phyloP scores from a whole-genome alignment of 176 grass and related monocot species.

The Phragmites australis region DNA sequence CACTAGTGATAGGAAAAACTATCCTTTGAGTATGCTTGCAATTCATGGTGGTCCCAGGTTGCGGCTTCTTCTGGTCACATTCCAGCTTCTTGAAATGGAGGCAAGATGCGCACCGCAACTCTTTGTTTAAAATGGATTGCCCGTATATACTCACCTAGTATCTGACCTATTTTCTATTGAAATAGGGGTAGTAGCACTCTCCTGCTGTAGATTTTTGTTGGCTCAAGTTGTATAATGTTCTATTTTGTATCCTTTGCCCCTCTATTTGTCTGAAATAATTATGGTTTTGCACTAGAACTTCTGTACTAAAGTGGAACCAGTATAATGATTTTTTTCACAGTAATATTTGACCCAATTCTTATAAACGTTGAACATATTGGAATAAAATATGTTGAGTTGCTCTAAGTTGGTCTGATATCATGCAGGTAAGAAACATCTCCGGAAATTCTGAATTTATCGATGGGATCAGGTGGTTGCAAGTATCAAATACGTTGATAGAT shows the following conservation, averaged over 20 bases:
- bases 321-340: not conserved
- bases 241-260: conserved; percentile 16
- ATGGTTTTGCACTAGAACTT: conserved; percentile 15
- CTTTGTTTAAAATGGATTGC: conserved; percentile 29
- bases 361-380: not conserved
- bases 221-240: not conserved
- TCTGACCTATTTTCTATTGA: conserved; percentile 2
- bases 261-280: conserved; percentile 13
- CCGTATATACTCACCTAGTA: conserved; percentile 20
- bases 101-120: conserved; percentile 51
- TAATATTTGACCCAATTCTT: conserved; percentile 4
- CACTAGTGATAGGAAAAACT: conserved; percentile 55
- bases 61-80: conserved; percentile 69
- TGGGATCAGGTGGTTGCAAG: conserved; percentile 57
- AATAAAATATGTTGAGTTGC: conserved; percentile 31
- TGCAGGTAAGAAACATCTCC: conserved; percentile 72
- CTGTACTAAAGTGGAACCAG: not conserved
- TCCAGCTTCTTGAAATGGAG: conserved; percentile 76
- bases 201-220: conserved; percentile 13
- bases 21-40: conserved; percentile 85
- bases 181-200: not conserved
- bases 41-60: conserved; percentile 74
- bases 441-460: conserved; percentile 46
- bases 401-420: conserved; percentile 34
- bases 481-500: conserved; percentile 54